These are phyloP conservation scores for Lodderomyces pseudojiufengensis DNA, from an alignment of 1,139 yeast genomes.

Conservation along the genomic window DNA sequence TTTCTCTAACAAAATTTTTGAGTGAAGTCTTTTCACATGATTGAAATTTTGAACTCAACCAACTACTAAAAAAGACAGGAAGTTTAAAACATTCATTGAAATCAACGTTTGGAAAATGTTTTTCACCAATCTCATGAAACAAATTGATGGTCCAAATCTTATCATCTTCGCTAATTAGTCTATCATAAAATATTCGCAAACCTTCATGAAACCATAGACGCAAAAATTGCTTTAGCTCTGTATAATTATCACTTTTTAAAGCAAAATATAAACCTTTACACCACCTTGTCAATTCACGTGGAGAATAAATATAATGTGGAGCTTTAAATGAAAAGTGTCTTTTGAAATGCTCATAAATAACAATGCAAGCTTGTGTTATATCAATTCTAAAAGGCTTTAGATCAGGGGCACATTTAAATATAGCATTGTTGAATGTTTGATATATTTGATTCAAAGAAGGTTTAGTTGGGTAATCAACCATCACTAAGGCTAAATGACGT, in stretches of 20 bases:
- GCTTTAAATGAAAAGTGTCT: slow-evolving; percentile 29
- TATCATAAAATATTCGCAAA: slow-evolving; percentile 69
- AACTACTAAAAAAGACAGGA: slow-evolving; percentile 66
- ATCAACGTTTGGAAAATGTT: slow-evolving; percentile 48
- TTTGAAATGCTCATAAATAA: slow-evolving; percentile 51
- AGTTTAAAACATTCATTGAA: slow-evolving; percentile 29
- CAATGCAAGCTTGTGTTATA: slow-evolving; percentile 65
- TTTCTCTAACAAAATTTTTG: slow-evolving; percentile 52
- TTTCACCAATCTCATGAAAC: slow-evolving; percentile 34
- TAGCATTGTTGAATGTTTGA: slow-evolving; percentile 51
- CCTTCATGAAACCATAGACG: slow-evolving; percentile 85
- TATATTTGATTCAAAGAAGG: slow-evolving; percentile 68
- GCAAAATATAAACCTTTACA: slow-evolving; percentile 69
- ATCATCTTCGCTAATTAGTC: slow-evolving; percentile 52
- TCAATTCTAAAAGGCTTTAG: slow-evolving; percentile 51
- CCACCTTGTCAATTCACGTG: slow-evolving; percentile 92
- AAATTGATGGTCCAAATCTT: slow-evolving; percentile 49
- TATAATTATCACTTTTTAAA: slow-evolving; percentile 34
- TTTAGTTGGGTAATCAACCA: slow-evolving; percentile 80
- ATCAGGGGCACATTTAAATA: slow-evolving; percentile 61
- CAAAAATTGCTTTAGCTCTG: slow-evolving; percentile 43
- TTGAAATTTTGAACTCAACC: slow-evolving; percentile 66
- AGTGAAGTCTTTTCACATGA: slow-evolving; percentile 53
- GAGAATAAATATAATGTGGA: slow-evolving; percentile 72
- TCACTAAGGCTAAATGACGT: slow-evolving; percentile 62